A percentile compares a stretch with the other conserved stretches of the same genome.
Conservation (phyloP, 2,329 filamentous ascomycete species). For the Trichoderma simmonsii region DNA sequence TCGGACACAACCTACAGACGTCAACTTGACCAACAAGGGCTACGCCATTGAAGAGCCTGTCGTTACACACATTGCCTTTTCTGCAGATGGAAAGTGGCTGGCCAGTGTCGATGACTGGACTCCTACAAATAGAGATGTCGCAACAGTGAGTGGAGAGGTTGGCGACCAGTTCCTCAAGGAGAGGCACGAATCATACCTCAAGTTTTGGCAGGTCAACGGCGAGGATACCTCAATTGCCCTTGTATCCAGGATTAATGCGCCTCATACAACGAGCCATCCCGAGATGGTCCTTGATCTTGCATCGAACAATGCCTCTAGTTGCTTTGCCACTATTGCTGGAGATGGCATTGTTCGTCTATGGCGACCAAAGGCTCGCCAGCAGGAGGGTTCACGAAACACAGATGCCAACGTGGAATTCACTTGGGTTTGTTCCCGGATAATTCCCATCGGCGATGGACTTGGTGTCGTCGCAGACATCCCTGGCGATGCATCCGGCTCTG, state of each 20-base stretch:
- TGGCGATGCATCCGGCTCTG: constrained; percentile 28
- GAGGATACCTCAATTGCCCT: constrained; percentile 64
- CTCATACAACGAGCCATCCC: constrained; percentile 61
- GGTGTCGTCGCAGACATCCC: constrained; percentile 33
- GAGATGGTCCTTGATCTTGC: constrained; percentile 69
- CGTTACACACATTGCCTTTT: constrained; percentile 71
- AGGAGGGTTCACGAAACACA: constrained; percentile 60
- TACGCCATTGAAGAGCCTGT: constrained; percentile 72
- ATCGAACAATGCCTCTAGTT: constrained; percentile 63
- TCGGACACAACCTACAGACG: constrained; percentile 79
- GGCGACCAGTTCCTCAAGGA: constrained; percentile 47
- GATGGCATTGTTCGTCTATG: constrained; percentile 78
- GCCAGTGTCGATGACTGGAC: constrained; percentile 90
- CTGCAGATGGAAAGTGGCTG: constrained; percentile 80
- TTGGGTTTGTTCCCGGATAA: constrained; percentile 68
- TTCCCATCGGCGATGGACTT: constrained; percentile 51
- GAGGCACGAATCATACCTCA: constrained; percentile 73
- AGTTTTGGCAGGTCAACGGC: constrained; percentile 77
- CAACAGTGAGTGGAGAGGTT: constrained; percentile 38
- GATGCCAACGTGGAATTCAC: constrained; percentile 57
- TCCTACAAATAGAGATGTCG: constrained; percentile 66
- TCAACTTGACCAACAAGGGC: constrained; percentile 71
- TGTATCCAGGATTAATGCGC: constrained; percentile 77
- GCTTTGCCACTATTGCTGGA: constrained; percentile 81
- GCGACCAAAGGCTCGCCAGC: constrained; percentile 68